A percentile compares a stretch with the other conserved stretches of the same genome.
Conservation (phyloP, 2,329 filamentous ascomycete species). For the Ophiostoma quercus region DNA sequence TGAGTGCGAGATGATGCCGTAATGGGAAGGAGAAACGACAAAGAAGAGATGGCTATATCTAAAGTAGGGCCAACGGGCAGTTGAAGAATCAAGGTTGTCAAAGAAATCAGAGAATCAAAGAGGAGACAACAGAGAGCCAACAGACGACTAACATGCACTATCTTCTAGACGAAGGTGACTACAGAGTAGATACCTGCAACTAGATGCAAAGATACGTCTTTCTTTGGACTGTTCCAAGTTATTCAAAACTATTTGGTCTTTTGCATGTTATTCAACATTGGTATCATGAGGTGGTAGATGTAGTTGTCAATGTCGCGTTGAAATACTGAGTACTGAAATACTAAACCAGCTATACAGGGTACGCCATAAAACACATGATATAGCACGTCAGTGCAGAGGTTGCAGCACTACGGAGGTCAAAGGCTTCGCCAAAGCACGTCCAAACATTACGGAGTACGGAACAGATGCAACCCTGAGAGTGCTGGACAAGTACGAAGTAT, state of each 20-base stretch:
- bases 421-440: not conserved
- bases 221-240: not conserved
- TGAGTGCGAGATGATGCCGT: not conserved
- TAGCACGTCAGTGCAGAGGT: conserved; percentile 1
- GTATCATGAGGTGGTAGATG: not conserved
- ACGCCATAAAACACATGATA: not conserved
- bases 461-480: not conserved
- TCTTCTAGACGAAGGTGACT: not conserved
- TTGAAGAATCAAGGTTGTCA: not conserved
- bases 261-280: no score
- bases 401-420: conserved; percentile 5
- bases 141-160: not conserved
- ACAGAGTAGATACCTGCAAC: not conserved
- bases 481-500: no score
- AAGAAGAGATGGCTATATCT: not conserved
- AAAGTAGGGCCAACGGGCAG: not conserved
- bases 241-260: no score
- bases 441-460: not conserved
- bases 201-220: not conserved
- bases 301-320: not conserved
- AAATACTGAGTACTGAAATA: not conserved
- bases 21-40: conserved; percentile 1
- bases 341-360: no score
- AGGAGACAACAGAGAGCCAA: not conserved
- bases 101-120: not conserved